Evolutionary conservation across 495 filamentous ascomycete species (phyloP).

Genomic region (Penicillium alfredii): DNA sequence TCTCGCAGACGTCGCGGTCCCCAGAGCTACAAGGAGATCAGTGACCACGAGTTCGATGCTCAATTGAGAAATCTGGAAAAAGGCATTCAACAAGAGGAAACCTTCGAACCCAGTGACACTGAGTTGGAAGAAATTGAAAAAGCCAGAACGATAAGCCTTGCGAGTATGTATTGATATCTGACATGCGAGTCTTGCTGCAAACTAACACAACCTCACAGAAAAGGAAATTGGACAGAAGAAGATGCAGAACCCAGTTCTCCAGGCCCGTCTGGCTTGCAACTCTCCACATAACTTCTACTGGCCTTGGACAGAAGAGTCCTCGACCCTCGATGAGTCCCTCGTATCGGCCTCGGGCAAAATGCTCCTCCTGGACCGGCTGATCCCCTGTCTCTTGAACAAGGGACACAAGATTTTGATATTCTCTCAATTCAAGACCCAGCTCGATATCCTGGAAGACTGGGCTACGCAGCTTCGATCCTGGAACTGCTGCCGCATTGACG

Average conservation of each 20-base stretch:
- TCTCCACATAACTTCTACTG: slow-evolving; percentile 95
- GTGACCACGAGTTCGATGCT: slow-evolving; percentile 66
- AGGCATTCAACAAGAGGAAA: slow-evolving; percentile 48
- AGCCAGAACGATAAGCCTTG: slow-evolving; percentile 67
- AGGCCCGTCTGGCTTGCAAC: slow-evolving; percentile 88
- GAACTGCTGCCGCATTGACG: slow-evolving; percentile 87
- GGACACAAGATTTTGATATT: slow-evolving; percentile 93
- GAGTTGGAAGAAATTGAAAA: slow-evolving; percentile 60
- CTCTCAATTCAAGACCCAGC: slow-evolving; percentile 90
- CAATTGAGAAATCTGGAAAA: slow-evolving; percentile 58
- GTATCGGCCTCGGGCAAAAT: slow-evolving; percentile 90
- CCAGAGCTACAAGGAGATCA: slow-evolving; percentile 67
- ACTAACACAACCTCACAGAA: slow-evolving; percentile 39
- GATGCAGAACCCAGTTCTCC: slow-evolving; percentile 89
- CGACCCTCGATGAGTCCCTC: slow-evolving; percentile 63
- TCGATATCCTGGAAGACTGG: slow-evolving; percentile 88
- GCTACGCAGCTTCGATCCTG: slow-evolving; percentile 63
- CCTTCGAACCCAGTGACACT: slow-evolving; percentile 42
- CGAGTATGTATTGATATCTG: slow-evolving; percentile 57
- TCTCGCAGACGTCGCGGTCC: slow-evolving; percentile 38
- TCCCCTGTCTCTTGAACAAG: slow-evolving; percentile 65
- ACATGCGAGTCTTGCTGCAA: background rate
- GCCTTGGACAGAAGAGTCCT: slow-evolving; percentile 60
- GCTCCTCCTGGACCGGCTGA: slow-evolving; percentile 81
- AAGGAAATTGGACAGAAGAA: slow-evolving; percentile 86